Evolutionary conservation across 2,329 filamentous ascomycete genomes (phyloP).

Genomic region (Sporothrix phasma): DNA sequence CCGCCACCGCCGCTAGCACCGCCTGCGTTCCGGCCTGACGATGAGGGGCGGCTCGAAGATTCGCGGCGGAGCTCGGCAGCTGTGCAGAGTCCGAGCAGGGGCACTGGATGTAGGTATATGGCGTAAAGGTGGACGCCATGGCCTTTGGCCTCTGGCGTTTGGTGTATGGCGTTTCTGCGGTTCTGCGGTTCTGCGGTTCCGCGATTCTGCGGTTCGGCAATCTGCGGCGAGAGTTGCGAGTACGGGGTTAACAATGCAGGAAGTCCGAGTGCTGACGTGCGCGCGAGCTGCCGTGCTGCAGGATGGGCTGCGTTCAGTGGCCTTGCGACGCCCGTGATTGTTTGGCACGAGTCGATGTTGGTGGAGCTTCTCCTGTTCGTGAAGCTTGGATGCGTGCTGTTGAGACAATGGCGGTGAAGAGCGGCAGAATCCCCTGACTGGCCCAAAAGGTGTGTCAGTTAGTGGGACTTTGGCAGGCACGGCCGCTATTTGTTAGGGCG

Average conservation of each 20-base stretch:
- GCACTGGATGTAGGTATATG: slow-evolving; percentile 59
- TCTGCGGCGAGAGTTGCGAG: not conserved
- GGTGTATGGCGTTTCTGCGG: too few relatives aligned
- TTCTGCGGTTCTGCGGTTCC: too few relatives aligned
- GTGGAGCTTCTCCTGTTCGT: slow-evolving; percentile 1
- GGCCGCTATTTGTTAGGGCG: not conserved
- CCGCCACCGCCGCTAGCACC: slow-evolving; percentile 22
- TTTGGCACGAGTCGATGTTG: not conserved
- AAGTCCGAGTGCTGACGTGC: not conserved
- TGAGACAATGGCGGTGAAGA: slow-evolving; percentile 12
- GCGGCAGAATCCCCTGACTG: slow-evolving; percentile 13
- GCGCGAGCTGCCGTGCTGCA: not conserved
- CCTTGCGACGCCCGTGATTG: not conserved
- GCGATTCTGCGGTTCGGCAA: not conserved
- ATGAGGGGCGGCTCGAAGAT: slow-evolving; percentile 26
- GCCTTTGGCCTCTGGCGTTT: too few relatives aligned
- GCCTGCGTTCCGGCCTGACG: slow-evolving; percentile 19
- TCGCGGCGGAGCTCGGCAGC: slow-evolving; percentile 30
- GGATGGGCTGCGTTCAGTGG: not conserved
- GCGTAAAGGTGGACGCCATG: slow-evolving; percentile 42
- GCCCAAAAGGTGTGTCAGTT: not conserved
- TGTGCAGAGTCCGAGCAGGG: slow-evolving; percentile 49
- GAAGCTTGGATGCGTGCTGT: not conserved
- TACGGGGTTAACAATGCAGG: too few relatives aligned
- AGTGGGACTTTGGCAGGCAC: not conserved